Percentiles rank a stretch among this genome's conserved stretches.
Evolutionary conservation across 768 basidiomycete genomes (phyloP).

Genomic region (Serendipita vermifera): DNA sequence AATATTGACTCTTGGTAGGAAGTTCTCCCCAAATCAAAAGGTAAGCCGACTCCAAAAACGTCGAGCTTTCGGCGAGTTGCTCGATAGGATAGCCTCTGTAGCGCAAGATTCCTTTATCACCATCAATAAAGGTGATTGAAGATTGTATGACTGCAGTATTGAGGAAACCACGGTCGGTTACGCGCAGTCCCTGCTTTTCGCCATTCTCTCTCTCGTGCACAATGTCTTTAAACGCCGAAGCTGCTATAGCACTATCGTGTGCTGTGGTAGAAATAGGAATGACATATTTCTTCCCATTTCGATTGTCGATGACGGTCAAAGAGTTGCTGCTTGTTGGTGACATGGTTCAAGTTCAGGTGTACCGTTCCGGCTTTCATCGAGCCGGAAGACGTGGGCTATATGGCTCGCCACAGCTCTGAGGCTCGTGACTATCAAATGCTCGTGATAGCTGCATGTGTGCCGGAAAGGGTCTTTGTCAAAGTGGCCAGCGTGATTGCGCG

Average conservation of each 20-base stretch:
- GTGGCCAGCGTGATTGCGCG: too few relatives aligned
- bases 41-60: slow-evolving; percentile 73
- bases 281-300: slow-evolving; percentile 65
- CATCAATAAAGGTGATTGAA: slow-evolving; percentile 82
- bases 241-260: slow-evolving; percentile 59
- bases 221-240: slow-evolving; percentile 70
- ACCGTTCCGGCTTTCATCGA: too few relatives aligned
- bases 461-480: too few relatives aligned
- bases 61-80: slow-evolving; percentile 67
- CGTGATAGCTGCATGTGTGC: too few relatives aligned
- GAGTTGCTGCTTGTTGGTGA: neutral
- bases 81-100: slow-evolving; percentile 91
- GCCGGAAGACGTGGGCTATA: too few relatives aligned
- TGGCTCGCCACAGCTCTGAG: too few relatives aligned
- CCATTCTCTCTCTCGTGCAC: slow-evolving; percentile 63
- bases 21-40: slow-evolving; percentile 80
- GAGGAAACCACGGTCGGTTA: slow-evolving; percentile 38
- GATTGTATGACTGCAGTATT: slow-evolving; percentile 25
- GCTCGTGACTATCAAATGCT: too few relatives aligned
- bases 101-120: slow-evolving; percentile 68
- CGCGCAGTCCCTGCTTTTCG: slow-evolving; percentile 66
- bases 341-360: neutral
- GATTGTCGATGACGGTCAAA: slow-evolving; percentile 66
- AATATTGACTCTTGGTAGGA: slow-evolving; percentile 47
- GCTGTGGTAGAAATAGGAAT: slow-evolving; percentile 44